phyloP scores from a whole-genome alignment of 805 yeast genomes.

The Barnettozyma sucrosica region DNA sequence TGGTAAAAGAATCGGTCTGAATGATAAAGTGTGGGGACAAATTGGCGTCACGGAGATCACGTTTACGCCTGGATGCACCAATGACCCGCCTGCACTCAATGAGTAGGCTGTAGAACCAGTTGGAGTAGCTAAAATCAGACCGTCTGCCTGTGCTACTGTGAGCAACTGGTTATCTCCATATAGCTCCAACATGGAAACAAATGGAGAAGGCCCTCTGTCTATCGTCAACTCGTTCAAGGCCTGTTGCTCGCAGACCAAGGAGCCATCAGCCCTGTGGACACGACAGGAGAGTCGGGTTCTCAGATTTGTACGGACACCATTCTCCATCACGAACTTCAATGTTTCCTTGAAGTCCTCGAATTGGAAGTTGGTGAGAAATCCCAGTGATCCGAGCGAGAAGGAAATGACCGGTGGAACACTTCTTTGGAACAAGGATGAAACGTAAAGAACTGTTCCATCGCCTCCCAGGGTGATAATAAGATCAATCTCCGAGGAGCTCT shows the following conservation, averaged over 20 bases:
- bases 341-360: constrained; percentile 65
- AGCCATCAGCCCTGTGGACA: constrained; percentile 42
- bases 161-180: constrained; percentile 82
- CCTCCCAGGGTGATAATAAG: constrained; percentile 89
- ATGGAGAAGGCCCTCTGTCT: constrained; percentile 92
- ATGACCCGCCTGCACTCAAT: constrained; percentile 89
- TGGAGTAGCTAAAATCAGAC: constrained; percentile 87
- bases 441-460: constrained; percentile 90
- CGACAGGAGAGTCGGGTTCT: constrained; percentile 87
- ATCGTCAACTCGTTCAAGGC: constrained; percentile 86
- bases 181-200: constrained; percentile 80
- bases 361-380: constrained; percentile 83
- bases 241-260: constrained; percentile 52
- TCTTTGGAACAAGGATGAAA: constrained; percentile 78
- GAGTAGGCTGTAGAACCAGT: constrained; percentile 97
- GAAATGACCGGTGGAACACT: constrained; percentile 89
- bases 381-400: constrained; percentile 85
- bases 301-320: constrained; percentile 72
- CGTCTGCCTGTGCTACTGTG: constrained; percentile 93
- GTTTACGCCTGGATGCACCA: constrained; percentile 90
- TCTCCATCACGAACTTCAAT: constrained; percentile 51
- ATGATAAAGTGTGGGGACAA: constrained; percentile 92
- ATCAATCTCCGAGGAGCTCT: constrained; percentile 35
- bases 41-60: constrained; percentile 93
- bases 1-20: constrained; percentile 87